A percentile compares a stretch with the other conserved stretches of the same genome.
phyloP scores from a whole-genome alignment of 2,329 filamentous ascomycete species.

The Cordyceps fumosorosea region DNA sequence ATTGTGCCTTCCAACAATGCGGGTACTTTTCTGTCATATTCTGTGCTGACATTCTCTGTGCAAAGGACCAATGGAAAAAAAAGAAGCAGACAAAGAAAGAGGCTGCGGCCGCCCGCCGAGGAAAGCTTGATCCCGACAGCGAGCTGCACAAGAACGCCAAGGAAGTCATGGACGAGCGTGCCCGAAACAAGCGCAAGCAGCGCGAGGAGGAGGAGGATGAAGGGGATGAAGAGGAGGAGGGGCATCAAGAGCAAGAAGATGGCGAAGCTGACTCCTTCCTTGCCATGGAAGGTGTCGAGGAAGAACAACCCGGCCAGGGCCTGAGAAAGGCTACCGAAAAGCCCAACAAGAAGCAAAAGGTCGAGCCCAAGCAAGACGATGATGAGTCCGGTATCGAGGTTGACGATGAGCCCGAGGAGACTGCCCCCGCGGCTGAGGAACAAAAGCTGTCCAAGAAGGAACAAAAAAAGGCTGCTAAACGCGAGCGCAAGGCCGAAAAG shows the following conservation, averaged over 20 bases:
- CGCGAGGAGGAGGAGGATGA: slow-evolving; percentile 39
- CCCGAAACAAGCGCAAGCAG: slow-evolving; percentile 72
- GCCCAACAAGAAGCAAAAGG: slow-evolving; percentile 52
- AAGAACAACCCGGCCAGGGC: slow-evolving; percentile 58
- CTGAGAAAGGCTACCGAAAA: slow-evolving; percentile 42
- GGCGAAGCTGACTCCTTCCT: slow-evolving; percentile 37
- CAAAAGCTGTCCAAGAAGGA: slow-evolving; percentile 45
- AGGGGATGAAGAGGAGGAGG: slow-evolving; percentile 39
- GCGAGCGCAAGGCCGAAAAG: slow-evolving; percentile 27
- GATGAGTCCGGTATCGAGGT: slow-evolving; percentile 17
- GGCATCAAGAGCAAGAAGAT: slow-evolving; percentile 31
- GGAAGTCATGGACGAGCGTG: slow-evolving; percentile 81
- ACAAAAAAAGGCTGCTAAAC: slow-evolving; percentile 39
- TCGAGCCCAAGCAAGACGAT: slow-evolving; percentile 22
- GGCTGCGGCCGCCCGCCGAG: slow-evolving; percentile 72
- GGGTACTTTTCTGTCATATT: neutral
- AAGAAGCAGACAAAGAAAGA: slow-evolving; percentile 95
- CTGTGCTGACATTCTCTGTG: neutral
- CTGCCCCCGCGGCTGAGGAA: slow-evolving; percentile 20
- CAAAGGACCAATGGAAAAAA: slow-evolving; percentile 83
- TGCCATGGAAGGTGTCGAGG: slow-evolving; percentile 46
- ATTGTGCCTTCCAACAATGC: slow-evolving; percentile 10
- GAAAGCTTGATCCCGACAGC: slow-evolving; percentile 87
- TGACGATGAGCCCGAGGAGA: slow-evolving; percentile 37
- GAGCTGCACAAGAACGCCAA: slow-evolving; percentile 75